phyloP scores from a whole-genome alignment of 2,329 filamentous ascomycete species.

The Cladorrhinum sp. region DNA sequence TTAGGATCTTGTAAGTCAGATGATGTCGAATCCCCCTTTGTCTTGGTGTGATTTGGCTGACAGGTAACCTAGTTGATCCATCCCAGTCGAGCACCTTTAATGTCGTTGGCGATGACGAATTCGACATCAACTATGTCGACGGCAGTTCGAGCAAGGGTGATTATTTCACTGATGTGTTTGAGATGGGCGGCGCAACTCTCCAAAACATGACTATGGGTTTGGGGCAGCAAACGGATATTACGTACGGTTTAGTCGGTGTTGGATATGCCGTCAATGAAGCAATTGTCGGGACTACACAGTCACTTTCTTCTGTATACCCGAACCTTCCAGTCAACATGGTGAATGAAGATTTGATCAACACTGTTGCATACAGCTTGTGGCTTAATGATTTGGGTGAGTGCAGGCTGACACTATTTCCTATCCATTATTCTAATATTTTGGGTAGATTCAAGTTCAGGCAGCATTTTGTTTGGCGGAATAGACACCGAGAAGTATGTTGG shows the following conservation, averaged over 20 bases:
- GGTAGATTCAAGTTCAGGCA: conserved; percentile 58
- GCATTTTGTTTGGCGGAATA: conserved; percentile 76
- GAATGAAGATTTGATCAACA: conserved; percentile 60
- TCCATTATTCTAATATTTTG: too few species aligned
- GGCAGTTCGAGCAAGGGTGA: conserved; percentile 54
- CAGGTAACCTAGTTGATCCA: conserved; percentile 41
- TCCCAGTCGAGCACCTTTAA: conserved; percentile 46
- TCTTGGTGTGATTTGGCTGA: background rate
- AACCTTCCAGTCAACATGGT: conserved; percentile 66
- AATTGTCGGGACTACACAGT: conserved; percentile 33
- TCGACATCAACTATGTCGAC: conserved; percentile 62
- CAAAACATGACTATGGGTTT: conserved; percentile 58
- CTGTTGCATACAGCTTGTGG: conserved; percentile 70
- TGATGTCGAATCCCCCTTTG: background rate
- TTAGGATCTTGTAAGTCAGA: conserved; percentile 28
- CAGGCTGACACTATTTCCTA: too few species aligned
- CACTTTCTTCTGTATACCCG: conserved; percentile 37
- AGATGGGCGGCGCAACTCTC: conserved; percentile 51
- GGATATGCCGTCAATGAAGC: conserved; percentile 58
- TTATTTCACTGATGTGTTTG: conserved; percentile 57
- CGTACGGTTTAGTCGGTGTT: conserved; percentile 58
- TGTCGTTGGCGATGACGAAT: conserved; percentile 41
- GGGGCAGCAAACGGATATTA: conserved; percentile 50
- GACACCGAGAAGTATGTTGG: conserved; percentile 72
- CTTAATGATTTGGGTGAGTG: conserved; percentile 50